Base-by-base conservation (phyloP, 2,329 filamentous ascomycete species). In the Pseudopithomyces maydicus region DNA sequence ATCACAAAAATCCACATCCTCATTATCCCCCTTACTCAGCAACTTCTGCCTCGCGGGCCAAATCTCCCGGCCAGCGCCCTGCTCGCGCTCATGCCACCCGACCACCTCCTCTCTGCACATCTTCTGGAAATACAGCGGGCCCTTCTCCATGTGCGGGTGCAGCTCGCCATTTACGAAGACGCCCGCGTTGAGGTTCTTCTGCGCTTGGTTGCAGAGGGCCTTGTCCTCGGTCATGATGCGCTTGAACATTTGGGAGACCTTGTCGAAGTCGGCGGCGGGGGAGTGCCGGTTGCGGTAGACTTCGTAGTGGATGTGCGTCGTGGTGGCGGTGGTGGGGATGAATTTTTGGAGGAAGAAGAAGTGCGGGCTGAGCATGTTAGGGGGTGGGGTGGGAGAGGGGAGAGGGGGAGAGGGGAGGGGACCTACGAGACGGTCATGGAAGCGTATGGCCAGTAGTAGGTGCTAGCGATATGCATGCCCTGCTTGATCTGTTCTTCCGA, bases 291-390 rank as follows among this genome's bases (percentile, higher is more conserved):
- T 83, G 54, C 83, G 79, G 78, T 81, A 88, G 52, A 88, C 80
- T 68, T 88, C 83, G 70, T 88, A 88, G 43, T 78, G 77, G 79
- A 88, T 85, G 14, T 75, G 74, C 1, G 81, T 82, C 29, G 70
- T 79, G 33, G 71, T 77, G 0, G 85, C 74, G 2, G 78, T 76
- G 42, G 74, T 78, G 11, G 86, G 86, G 2, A 87, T 75, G 72
- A 87, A 87, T 55, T 84, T 78, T 68, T 87, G 84, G 39, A 87
- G 81, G 77, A 86, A 85, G 73, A 88, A 83, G 72, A 87, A 87
- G 71, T 87, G 68, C 2, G 61, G 59, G 36, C 65, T 69, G 35
- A 1, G 3, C 15, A 15, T 35, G 17, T 54, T 60, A 41, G 55
- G 54, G 42, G 10, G 12, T 17, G 36, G 15, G 3, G 29, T 43